Evolutionary conservation across 345 rosid genomes (phyloP).

Genomic region (Orychophragmus violaceus): DNA sequence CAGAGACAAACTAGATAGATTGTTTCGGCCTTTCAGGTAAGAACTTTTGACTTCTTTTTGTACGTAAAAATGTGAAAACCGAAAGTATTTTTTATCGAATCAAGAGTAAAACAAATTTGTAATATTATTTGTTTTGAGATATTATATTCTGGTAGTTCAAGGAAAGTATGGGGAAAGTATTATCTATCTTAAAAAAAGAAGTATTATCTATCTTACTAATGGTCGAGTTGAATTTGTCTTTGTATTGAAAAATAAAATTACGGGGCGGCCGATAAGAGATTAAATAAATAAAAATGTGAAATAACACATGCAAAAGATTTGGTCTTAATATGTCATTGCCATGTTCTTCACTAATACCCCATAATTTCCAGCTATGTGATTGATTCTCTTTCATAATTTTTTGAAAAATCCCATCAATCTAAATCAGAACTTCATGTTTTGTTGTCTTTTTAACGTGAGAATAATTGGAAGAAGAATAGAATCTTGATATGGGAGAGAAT

Average conservation of each 20-base stretch:
- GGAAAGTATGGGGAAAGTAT: not conserved
- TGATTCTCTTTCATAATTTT: conserved; percentile 19
- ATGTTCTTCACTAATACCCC: conserved; percentile 21
- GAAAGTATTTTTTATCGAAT: not conserved
- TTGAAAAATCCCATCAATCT: not conserved
- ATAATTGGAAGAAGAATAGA: not conserved
- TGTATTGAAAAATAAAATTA: not conserved
- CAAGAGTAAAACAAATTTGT: not conserved
- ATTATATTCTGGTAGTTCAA: not conserved
- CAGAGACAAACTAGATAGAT: not conserved
- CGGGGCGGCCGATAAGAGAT: conserved; percentile 18
- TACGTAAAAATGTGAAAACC: not conserved
- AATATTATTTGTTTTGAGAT: not conserved
- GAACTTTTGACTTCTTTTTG: not conserved
- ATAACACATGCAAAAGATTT: conserved; percentile 27
- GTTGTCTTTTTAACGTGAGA: not conserved
- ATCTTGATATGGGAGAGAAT: not conserved
- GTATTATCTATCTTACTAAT: not conserved
- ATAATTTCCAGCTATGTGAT: conserved; percentile 17
- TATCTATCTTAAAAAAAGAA: not conserved
- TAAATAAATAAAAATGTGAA: conserved; percentile 1
- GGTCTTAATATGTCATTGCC: conserved; percentile 20
- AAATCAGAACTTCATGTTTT: conserved; percentile 19
- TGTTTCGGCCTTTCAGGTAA: not conserved
- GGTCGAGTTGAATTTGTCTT: conserved; percentile 5